A percentile compares a stretch with the other conserved stretches of the same genome.
These are phyloP conservation scores for Hypomontagnella monticulosa DNA, from an alignment of 495 filamentous ascomycete genomes.

Conservation along the genomic window DNA sequence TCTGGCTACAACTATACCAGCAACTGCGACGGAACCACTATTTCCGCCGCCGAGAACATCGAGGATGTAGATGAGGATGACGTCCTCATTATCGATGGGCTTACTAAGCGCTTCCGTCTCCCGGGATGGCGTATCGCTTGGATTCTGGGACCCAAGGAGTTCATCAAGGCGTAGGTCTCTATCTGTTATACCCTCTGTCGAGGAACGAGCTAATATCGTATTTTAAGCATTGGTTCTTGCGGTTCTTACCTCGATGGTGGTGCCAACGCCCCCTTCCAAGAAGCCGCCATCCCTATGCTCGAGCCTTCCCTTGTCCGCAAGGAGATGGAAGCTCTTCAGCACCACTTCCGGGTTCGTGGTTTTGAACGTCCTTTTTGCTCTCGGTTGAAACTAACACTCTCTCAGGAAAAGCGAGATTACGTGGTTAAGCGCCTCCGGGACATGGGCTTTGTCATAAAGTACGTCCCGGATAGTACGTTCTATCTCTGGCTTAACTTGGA, in stretches of 20 bases:
- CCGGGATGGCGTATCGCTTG: constrained; percentile 97
- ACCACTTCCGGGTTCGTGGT: constrained; percentile 71
- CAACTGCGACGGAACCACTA: constrained; percentile 86
- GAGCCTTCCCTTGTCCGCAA: constrained; percentile 77
- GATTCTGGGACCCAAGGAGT: constrained; percentile 96
- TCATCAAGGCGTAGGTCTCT: constrained; percentile 76
- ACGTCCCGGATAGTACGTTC: constrained; percentile 88
- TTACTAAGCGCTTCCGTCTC: constrained; percentile 96
- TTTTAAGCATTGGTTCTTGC: constrained; percentile 78
- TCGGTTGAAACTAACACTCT: constrained; percentile 4
- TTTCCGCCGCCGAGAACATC: constrained; percentile 87
- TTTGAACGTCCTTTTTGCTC: neutral
- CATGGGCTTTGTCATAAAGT: constrained; percentile 85
- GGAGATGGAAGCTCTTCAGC: constrained; percentile 92
- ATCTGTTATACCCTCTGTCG: neutral
- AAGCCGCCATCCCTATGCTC: constrained; percentile 91
- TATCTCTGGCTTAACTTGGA: constrained; percentile 74
- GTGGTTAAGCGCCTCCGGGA: constrained; percentile 76
- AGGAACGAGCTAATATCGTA: constrained; percentile 8
- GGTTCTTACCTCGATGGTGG: constrained; percentile 97
- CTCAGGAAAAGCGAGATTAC: constrained; percentile 84
- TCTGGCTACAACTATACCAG: constrained; percentile 94
- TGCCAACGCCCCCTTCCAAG: constrained; percentile 93
- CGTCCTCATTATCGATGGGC: constrained; percentile 92
- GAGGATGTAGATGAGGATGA: constrained; percentile 72